phyloP scores from a whole-genome alignment of 2,329 filamentous ascomycete species.

The Clonostachys rosea region DNA sequence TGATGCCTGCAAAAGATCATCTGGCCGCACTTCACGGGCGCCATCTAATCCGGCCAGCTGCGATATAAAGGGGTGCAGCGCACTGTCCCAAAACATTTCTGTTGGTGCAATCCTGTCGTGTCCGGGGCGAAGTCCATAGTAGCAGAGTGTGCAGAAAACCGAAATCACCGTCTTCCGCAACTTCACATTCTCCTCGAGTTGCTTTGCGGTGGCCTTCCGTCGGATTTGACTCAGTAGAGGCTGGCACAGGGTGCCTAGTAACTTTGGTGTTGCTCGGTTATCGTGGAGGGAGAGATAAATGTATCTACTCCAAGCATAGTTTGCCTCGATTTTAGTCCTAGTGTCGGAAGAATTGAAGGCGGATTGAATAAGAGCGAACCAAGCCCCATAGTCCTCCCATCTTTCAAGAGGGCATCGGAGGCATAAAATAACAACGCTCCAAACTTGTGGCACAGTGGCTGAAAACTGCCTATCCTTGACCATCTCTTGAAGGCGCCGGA shows the following conservation, averaged over 20 bases:
- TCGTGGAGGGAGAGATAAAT: constrained; percentile 69
- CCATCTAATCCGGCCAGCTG: constrained; percentile 41
- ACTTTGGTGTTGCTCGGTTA: constrained; percentile 42
- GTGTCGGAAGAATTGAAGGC: constrained; percentile 80
- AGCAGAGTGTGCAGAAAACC: constrained; percentile 75
- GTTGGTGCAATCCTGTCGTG: constrained; percentile 55
- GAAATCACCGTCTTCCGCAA: constrained; percentile 55
- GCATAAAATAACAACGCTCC: constrained; percentile 78
- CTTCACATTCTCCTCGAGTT: constrained; percentile 41
- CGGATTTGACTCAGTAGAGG: constrained; percentile 67
- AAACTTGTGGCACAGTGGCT: constrained; percentile 76
- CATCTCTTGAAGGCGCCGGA: constrained; percentile 63
- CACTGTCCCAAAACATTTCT: constrained; percentile 74
- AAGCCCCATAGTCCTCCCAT: constrained; percentile 72
- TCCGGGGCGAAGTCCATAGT: constrained; percentile 75
- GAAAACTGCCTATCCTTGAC: constrained; percentile 48
- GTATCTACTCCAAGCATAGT: constrained; percentile 81
- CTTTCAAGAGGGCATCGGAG: constrained; percentile 60
- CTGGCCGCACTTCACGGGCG: constrained; percentile 32
- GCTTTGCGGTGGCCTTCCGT: constrained; percentile 54
- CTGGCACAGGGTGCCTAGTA: constrained; percentile 46
- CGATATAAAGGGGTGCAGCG: constrained; percentile 60
- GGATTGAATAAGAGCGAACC: constrained; percentile 73
- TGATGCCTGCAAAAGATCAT: constrained; percentile 54
- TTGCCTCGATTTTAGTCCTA: constrained; percentile 69